Evolutionary conservation across 2,329 filamentous ascomycete genomes (phyloP), one percentile per base, ranked within the genome.

Genomic region (Exophiala mesophila): DNA sequence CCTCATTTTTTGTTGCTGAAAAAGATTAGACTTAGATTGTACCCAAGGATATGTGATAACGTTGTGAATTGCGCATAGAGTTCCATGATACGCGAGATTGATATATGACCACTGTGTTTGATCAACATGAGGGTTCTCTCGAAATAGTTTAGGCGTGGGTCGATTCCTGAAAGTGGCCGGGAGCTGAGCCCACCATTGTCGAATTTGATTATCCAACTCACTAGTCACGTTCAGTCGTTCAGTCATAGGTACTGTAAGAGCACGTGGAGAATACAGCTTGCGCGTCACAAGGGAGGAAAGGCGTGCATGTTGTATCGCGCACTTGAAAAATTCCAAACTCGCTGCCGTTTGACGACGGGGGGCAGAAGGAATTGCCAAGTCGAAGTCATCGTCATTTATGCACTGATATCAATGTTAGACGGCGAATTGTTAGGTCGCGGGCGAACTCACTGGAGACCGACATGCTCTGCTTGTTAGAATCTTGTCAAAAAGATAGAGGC

Each of bases 21-120:
- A 7, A 32, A 17, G 16, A 6, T 32, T 13, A 7, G 15, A 15
- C 13, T 7, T 13, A 13, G 29, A 13, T 15, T 32, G 6, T 32
- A 32, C 7, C 29, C 29, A 32, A 32, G 29, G 29, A 13, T 32
- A 32, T 7, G 29, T 32, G 29, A 32, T 32, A 17, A 32, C 6
- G 16, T 32, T 32, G 29, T 32, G 29, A 6, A 32, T 32, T 13
- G 13, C 6, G 16, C 29, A 32, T 13, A 32, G 13, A 7, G 7
- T 32, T 17, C 29, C 29, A 32, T 32, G 29, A 13, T 13, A 32
- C 7, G 29, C 6, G 6, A 13, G 16, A 15, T 32, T 8, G 7
- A 32, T 7, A 17, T 32, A 32, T 15, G 29, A 8, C 7, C 6
- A 32, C 16, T 32, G 29, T 32, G 12, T 32, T 6, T 7, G 6